Evolutionary conservation across 345 rosid species (phyloP), one percentile per base, ranked within the genome.

Genomic region (Citrus glauca): DNA sequence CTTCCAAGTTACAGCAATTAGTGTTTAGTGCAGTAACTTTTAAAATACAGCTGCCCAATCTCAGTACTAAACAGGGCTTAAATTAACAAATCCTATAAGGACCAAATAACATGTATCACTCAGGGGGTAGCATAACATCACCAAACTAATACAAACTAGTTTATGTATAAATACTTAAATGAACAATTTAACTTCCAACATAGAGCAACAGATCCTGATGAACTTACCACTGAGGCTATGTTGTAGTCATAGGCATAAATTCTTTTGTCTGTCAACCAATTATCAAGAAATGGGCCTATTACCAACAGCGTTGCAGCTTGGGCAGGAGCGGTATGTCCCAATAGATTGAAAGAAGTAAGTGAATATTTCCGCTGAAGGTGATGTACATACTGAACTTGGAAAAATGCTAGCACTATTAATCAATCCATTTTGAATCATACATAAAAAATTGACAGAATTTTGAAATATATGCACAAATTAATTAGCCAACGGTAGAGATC

Each of bases 291-390:
- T 45, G 99, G 98, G 64, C 99, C 99, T 27, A 92, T 57, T 57
- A 94, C 30, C 66, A 95, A 85, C 76, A 95, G 86, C 2, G 99
- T 89, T 78, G 87, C 98, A 71, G 98, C 98, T 83, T 95, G 99
- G 67, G 94, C 97, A 71, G 99, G 99, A 77, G 99, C 98, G 25
- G 99, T 95, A 84, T 95, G 99, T 69, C 99, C 99, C 88, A 95
- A 81, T 66, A 95, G 86, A 85, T 91, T 95, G 88, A 93, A 93
- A 63, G 99, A 95, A 85, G 91, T 91, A 4, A 95, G 90, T 3
- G 93, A 87, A 78, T 95, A 94, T 82, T 89, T 92, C 53, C 95
- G 79, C 76, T 94, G 98, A 83, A 95, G 98, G 83, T 81, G 89
- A 86, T 95, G 99, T 75, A 95, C 99, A 81, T 94, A 92, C 99